Conservation (phyloP, 2,329 filamentous ascomycete genomes). For the Colletotrichum melonis region DNA sequence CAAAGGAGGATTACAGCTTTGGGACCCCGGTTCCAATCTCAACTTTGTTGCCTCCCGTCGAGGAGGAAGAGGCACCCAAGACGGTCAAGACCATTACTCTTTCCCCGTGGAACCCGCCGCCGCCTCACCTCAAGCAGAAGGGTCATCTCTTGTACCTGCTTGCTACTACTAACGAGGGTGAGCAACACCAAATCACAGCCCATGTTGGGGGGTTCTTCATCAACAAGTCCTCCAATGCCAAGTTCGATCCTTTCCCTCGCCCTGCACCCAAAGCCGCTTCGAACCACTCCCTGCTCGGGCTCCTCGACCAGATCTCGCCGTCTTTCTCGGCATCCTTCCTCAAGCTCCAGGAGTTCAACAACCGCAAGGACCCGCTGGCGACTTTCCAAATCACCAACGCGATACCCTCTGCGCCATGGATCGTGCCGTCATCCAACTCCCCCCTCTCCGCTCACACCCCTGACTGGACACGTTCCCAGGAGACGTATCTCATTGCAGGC, state of each 20-base stretch:
- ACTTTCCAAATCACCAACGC: conserved; percentile 97
- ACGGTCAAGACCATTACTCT: conserved; percentile 90
- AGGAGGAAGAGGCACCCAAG: conserved; percentile 78
- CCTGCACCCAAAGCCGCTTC: conserved; percentile 80
- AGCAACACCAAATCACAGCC: conserved; percentile 92
- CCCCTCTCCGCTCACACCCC: conserved; percentile 77
- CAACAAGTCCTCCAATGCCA: conserved; percentile 94
- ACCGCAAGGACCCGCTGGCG: conserved; percentile 85
- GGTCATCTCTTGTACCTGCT: conserved; percentile 93
- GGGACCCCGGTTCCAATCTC: conserved; percentile 74
- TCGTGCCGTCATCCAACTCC: conserved; percentile 78
- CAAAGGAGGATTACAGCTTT: conserved; percentile 81
- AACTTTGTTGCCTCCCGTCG: conserved; percentile 74
- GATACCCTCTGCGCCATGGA: conserved; percentile 91
- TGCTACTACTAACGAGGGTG: conserved; percentile 91
- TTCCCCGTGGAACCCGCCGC: conserved; percentile 96
- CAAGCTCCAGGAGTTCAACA: conserved; percentile 85
- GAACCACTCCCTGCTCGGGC: conserved; percentile 86
- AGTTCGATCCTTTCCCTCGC: conserved; percentile 91
- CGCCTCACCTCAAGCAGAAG: conserved; percentile 88
- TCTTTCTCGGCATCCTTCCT: conserved; percentile 84
- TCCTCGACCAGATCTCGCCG: conserved; percentile 83
- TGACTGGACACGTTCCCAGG: conserved; percentile 90
- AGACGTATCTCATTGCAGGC: conserved; percentile 89
- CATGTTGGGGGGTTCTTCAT: conserved; percentile 97